Evolutionary conservation across 2,329 filamentous ascomycete species (phyloP).

Genomic region (Tympanopsis confertula): DNA sequence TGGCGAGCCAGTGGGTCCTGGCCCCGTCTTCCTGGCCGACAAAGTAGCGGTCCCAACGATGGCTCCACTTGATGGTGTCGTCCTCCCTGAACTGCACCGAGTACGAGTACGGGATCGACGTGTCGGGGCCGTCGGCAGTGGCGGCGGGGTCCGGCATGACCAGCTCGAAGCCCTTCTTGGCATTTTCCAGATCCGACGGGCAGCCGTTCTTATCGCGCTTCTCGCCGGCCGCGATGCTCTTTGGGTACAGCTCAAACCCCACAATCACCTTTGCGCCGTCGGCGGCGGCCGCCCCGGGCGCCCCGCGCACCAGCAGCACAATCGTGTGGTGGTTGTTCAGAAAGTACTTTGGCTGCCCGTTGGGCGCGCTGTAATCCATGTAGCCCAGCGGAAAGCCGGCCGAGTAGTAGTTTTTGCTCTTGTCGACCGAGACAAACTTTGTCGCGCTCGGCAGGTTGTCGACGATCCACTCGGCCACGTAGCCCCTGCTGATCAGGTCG

Average conservation of each 20-base stretch:
- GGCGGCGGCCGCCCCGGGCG: slow-evolving; percentile 52
- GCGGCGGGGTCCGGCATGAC: slow-evolving; percentile 46
- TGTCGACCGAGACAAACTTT: slow-evolving; percentile 77
- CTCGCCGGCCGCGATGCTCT: slow-evolving; percentile 57
- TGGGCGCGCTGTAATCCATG: slow-evolving; percentile 48
- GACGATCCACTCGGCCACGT: slow-evolving; percentile 83
- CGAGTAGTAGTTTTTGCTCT: slow-evolving; percentile 75
- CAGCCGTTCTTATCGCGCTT: slow-evolving; percentile 56
- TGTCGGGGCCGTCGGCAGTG: slow-evolving; percentile 48
- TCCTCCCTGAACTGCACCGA: slow-evolving; percentile 85
- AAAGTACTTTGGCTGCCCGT: slow-evolving; percentile 54
- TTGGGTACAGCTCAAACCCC: slow-evolving; percentile 81
- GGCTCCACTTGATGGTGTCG: slow-evolving; percentile 67
- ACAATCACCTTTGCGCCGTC: slow-evolving; percentile 67
- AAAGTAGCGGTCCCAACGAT: slow-evolving; percentile 82
- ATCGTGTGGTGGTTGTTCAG: slow-evolving; percentile 84
- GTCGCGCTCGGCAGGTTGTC: slow-evolving; percentile 84
- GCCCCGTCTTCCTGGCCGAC: slow-evolving; percentile 74
- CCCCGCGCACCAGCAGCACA: slow-evolving; percentile 69
- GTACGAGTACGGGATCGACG: slow-evolving; percentile 75
- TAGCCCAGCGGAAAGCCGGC: slow-evolving; percentile 82
- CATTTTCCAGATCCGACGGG: slow-evolving; percentile 51
- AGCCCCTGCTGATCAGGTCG: slow-evolving; percentile 65
- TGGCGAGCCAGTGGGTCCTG: slow-evolving; percentile 77
- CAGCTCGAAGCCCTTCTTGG: slow-evolving; percentile 57